phyloP scores from a whole-genome alignment of 352 stramenopile species.

The Pseudoperonospora humuli region DNA sequence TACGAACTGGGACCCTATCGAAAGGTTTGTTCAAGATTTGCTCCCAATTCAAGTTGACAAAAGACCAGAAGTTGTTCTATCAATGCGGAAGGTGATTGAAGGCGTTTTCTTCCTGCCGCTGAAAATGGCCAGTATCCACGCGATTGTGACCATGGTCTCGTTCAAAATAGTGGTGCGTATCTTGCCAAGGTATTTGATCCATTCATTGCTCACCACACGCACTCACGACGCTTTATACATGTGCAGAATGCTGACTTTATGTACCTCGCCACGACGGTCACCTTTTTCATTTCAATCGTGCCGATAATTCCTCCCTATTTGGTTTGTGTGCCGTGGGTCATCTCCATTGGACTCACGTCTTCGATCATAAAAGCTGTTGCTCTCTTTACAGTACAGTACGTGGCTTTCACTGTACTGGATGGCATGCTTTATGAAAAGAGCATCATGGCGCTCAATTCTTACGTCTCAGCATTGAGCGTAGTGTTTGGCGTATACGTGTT shows the following conservation, averaged over 20 bases:
- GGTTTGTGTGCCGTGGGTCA: conserved; percentile 77
- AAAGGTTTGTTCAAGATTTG: conserved; percentile 73
- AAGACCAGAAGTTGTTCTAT: conserved; percentile 56
- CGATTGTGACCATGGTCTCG: conserved; percentile 82
- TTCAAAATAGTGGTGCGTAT: conserved; percentile 73
- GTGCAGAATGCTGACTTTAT: conserved; percentile 77
- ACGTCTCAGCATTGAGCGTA: conserved; percentile 79
- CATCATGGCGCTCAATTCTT: conserved; percentile 78
- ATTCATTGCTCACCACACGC: background rate
- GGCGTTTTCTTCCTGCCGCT: conserved; percentile 83
- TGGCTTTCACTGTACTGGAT: conserved; percentile 78
- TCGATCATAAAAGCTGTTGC: conserved; percentile 76
- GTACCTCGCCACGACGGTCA: conserved; percentile 77
- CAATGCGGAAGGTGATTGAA: conserved; percentile 73
- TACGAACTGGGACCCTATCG: conserved; percentile 82
- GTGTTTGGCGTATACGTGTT: conserved; percentile 86
- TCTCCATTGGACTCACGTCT: conserved; percentile 69
- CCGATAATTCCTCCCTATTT: conserved; percentile 82
- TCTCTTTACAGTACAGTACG: conserved; percentile 77
- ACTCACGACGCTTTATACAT: too few species aligned
- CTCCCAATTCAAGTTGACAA: conserved; percentile 72
- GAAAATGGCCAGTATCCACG: conserved; percentile 85
- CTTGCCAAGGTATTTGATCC: background rate
- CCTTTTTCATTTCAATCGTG: conserved; percentile 86
- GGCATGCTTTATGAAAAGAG: conserved; percentile 87